phyloP scores from a whole-genome alignment of 148 eudicot genomes.

The Cornus florida region DNA sequence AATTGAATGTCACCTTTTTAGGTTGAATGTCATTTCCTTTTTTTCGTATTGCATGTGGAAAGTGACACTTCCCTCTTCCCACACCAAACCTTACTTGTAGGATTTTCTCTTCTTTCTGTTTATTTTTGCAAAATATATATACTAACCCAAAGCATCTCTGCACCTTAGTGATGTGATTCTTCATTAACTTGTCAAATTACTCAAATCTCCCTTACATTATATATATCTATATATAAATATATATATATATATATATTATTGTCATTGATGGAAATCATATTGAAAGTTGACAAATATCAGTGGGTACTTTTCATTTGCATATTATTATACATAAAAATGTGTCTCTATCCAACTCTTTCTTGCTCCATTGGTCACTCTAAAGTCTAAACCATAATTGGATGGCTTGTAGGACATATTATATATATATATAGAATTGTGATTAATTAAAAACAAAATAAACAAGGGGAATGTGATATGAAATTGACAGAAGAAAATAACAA shows the following conservation, averaged over 20 bases:
- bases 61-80: slow-evolving; percentile 24
- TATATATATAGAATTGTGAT: background rate
- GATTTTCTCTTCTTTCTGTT: too few relatives aligned
- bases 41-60: slow-evolving; percentile 38
- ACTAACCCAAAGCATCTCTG: background rate
- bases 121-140: background rate
- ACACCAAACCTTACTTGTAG: background rate
- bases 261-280: background rate
- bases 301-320: background rate
- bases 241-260: background rate
- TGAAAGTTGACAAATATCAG: background rate
- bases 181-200: background rate
- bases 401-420: background rate
- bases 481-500: background rate
- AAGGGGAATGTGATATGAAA: background rate
- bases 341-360: slow-evolving; percentile 9
- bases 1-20: slow-evolving; percentile 59
- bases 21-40: slow-evolving; percentile 30
- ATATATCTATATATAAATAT: too few relatives aligned
- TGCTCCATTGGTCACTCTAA: slow-evolving; percentile 5
- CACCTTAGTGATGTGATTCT: background rate
- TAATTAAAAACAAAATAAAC: too few relatives aligned
- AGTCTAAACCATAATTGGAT: background rate
- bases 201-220: background rate
- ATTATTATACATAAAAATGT: background rate